A percentile compares a stretch with the other conserved stretches of the same genome.
Evolutionary conservation across 352 stramenopile genomes (phyloP).

Genomic region (Blastocystis sp.): DNA sequence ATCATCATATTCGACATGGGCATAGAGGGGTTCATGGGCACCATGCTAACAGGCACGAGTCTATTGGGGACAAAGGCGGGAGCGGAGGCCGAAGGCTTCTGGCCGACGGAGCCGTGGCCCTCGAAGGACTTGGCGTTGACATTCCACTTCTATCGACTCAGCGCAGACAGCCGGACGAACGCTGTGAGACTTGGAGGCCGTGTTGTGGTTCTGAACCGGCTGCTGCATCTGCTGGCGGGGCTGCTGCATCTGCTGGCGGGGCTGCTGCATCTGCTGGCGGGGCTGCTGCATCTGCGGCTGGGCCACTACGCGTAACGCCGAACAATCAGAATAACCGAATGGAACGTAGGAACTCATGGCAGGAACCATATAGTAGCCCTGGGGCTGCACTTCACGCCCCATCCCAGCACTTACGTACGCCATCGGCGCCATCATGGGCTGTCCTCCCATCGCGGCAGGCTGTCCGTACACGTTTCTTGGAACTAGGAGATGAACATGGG

Average conservation of each 20-base stretch:
- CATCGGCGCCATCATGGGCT: no score
- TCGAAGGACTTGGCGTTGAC: neutral
- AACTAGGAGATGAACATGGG: neutral
- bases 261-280: neutral
- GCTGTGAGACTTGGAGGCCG: no score
- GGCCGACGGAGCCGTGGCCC: neutral
- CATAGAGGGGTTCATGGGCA: neutral
- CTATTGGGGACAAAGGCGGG: neutral
- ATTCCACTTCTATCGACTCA: neutral
- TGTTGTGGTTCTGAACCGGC: no score
- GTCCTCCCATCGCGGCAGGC: no score
- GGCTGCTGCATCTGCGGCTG: neutral
- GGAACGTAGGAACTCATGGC: neutral
- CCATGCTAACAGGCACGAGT: neutral
- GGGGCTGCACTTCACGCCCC: neutral
- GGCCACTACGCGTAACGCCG: no score
- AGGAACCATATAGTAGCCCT: neutral
- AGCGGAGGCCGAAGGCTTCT: neutral
- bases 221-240: neutral
- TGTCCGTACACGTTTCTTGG: neutral
- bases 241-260: neutral
- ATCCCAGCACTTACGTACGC: no score
- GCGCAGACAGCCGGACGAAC: neutral
- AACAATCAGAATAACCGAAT: no score
- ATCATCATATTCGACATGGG: neutral